Base-by-base conservation (phyloP, 805 yeast species). In the Wickerhamiella hasegawae region DNA sequence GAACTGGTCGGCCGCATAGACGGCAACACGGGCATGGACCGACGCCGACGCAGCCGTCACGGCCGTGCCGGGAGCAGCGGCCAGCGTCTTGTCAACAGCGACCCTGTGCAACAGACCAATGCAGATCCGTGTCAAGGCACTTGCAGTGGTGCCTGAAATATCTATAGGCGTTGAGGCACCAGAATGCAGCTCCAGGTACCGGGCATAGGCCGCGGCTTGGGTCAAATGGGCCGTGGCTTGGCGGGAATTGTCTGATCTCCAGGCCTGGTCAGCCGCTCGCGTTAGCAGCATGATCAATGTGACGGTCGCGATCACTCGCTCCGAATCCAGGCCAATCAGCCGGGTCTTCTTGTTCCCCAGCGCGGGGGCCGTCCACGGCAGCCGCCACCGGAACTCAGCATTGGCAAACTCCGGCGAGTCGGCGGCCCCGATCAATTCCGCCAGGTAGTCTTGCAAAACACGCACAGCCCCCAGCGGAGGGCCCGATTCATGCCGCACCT, bases 1-100 rank as follows among this genome's bases (percentile, higher is more conserved):
- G 30, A 48, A 52, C 40, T 50, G 47, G 16, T 55, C 59, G 18
- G 43, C 40, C 1, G 56, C 53, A 34, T 37, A 51, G 24, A 55
- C 51, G 5, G 59, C 48, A 1, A 52, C 43, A n/a, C 59, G 45
- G 12, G 46, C 33, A 37, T 54, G 46, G 19, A 55, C 41, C 5
- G 43, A 38, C 9, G 53, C 43, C 14, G 52, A 42, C 1, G 51
- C 41, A 3, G 35, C 34, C 18, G 45, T n/a, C 6, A 37, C 28
- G 3, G 33, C 23, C n/a, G 25, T 28, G n/a, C 28, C 40, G 26
- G 40, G 31, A 32, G 41, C 45, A 16, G 33, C 25, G 21, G 33
- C 47, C 12, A 48, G 35, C 5, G 47, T 40, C 35, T 51, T 54
- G 36, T 45, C 40, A 9, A 54, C 30, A 9, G 53, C 34, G 4